Evolutionary conservation across 1,284 basidiomycete species (phyloP), one percentile per base, ranked within the genome.

Genomic region (Marasmius tenuissimus): DNA sequence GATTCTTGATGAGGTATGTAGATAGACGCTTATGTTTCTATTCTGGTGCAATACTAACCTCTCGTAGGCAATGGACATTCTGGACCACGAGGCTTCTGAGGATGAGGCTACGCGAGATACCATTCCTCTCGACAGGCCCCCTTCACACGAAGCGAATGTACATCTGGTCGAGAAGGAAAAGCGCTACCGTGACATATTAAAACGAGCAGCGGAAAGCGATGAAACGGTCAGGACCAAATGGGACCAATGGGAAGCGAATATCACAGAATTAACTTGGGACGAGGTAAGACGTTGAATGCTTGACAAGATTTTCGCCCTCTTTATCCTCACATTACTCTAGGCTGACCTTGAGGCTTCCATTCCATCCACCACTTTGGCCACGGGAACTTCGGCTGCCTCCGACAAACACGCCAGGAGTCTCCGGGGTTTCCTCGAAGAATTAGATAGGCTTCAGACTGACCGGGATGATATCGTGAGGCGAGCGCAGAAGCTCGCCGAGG

Each of bases 41-140:
- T 38, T 20, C 22, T 27, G 39, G 14, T 39, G 6, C 0, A 7
- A 22, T 4, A 4, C 20, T 37, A 49, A 27, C 34, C 37, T 57
- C 38, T 38, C 22, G 42, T 18, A 97, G 93, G 88, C 93, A 0
- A 84, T 95, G 79, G 93, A 95, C 68, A 86, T 96, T 12, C 78
- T 98, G 10, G 94, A 97, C 68, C 87, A 87, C 59, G 96, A 98
- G 75, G 92, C 92, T 18, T 89, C 89, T 4, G 93, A 96, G 72
- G 94, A 98, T 69, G 93, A 94, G 76, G 73, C 81, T 51, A 75
- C 87, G 62, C 82, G 86, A 60, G 79, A 81, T 65, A 78, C 83
- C 57, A 76, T 71, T 9, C 68, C 72, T 54, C 70, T 86, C 50
- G 77, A 80, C 62, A 81, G 93, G 14, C 76, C 76, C 0, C 84